Evolutionary conservation across 2,329 filamentous ascomycete species (phyloP), one percentile per base, ranked within the genome.

Genomic region (Oidium heveae): DNA sequence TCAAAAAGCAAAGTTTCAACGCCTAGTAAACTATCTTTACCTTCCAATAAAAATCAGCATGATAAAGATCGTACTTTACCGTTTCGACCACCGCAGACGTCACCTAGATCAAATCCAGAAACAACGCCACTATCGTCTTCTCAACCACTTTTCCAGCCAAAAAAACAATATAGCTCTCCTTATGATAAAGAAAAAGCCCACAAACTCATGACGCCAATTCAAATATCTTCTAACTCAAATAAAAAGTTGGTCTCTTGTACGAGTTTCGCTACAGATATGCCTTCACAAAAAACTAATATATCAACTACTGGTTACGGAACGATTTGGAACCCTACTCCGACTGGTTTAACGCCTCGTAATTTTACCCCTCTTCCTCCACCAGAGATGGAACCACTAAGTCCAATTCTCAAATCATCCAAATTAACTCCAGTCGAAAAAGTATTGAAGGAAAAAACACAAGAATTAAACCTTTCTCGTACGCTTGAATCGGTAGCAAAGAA

Each of bases 371-470:
- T 68, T 70, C 36, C 57, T 15, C 75, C 74, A 56, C 78, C 78
- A 2, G 70, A 71, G 3, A 72, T 69, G 56, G 78, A 82, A 59
- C 76, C 76, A 0, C 67, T 80, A 4, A 81, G 77, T 58, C 78
- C 77, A 2, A 68, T 74, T 1, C 63, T 67, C 46, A 66, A 65
- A 33, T 63, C 68, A 51, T 64, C 68, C 36, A 66, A 68, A 16
- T 57, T 70, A 15, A 63, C 67, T 18, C 66, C 37, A 18, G 37
- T 15, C 3, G 10, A 41, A 41, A 15, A 18, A 41, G 44, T 22
- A 18, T 15, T 18, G 16, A 20, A 47, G 39, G 57, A 67, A 58
- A 56, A 54, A 43, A 56, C 22, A 28, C 47, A 49, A 33, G 52
- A 47, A 18, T 50, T 54, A 18, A 59, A 58, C 24, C 24, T 32